Percentiles rank a stretch among this genome's conserved stretches.
Conservation (phyloP, 192 early-diverging fungal genomes). For the Borealophlyctis nickersoniae region DNA sequence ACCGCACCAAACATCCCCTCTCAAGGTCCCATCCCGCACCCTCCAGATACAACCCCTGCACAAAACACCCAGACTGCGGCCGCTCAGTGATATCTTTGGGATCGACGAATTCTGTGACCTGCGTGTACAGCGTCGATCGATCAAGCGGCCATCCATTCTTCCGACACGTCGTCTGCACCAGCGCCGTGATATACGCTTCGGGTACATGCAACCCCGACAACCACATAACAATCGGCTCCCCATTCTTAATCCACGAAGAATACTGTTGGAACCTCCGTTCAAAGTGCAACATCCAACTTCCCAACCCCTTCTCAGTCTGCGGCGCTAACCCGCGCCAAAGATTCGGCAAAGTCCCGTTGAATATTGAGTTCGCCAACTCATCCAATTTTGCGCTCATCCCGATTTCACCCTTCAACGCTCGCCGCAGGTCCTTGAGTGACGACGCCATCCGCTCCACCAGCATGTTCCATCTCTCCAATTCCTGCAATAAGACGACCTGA, state of each 20-base stretch:
- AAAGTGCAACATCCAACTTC: conserved; percentile 60
- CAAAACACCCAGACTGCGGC: conserved; percentile 55
- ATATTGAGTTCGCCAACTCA: conserved; percentile 55
- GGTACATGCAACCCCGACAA: conserved; percentile 60
- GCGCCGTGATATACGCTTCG: conserved; percentile 59
- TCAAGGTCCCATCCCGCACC: conserved; percentile 60
- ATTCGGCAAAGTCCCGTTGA: conserved; percentile 53
- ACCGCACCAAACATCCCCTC: conserved; percentile 40
- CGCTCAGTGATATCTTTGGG: conserved; percentile 53
- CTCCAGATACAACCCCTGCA: conserved; percentile 58
- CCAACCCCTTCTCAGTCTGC: conserved; percentile 60
- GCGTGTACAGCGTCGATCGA: conserved; percentile 58
- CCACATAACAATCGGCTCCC: conserved; percentile 64
- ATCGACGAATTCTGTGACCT: conserved; percentile 54
- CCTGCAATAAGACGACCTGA: conserved; percentile 58
- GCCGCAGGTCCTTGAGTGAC: conserved; percentile 48
- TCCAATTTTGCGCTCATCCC: conserved; percentile 61
- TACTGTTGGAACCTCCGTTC: conserved; percentile 55
- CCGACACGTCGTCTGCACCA: conserved; percentile 60
- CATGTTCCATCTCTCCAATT: conserved; percentile 63
- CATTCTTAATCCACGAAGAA: conserved; percentile 60
- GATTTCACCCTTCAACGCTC: conserved; percentile 62
- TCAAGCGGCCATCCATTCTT: conserved; percentile 64
- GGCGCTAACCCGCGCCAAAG: conserved; percentile 55
- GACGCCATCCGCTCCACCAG: conserved; percentile 53